Evolutionary conservation across 257 asterid species (phyloP).

Genomic region (Capsicum chinense): DNA sequence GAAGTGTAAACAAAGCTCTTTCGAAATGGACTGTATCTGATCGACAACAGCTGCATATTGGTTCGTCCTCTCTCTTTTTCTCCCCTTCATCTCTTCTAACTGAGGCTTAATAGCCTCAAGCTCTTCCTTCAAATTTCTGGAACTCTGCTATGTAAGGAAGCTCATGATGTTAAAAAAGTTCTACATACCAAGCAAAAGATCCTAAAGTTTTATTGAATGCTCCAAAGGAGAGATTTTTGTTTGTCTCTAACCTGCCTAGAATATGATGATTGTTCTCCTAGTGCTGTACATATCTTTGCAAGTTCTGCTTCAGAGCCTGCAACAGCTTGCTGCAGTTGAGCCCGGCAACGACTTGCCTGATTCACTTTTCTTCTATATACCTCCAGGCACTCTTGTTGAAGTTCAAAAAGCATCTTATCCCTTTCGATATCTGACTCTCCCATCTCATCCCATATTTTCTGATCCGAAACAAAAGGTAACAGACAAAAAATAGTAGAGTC

Average conservation of each 20-base stretch:
- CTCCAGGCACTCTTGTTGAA: constrained; percentile 83
- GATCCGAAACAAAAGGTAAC: constrained; percentile 37
- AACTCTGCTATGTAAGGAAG: constrained; percentile 45
- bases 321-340: constrained; percentile 75
- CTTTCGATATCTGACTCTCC: constrained; percentile 79
- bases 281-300: constrained; percentile 60
- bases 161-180: not conserved
- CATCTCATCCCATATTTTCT: constrained; percentile 93
- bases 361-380: constrained; percentile 86
- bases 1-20: constrained; percentile 59
- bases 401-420: constrained; percentile 79
- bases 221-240: not conserved
- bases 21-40: constrained; percentile 59
- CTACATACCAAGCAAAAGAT: not conserved
- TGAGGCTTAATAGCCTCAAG: constrained; percentile 64
- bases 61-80: constrained; percentile 63
- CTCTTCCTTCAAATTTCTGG: constrained; percentile 67
- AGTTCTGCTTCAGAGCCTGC: constrained; percentile 82
- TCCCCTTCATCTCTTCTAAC: constrained; percentile 68
- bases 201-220: not conserved
- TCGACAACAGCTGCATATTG: constrained; percentile 63
- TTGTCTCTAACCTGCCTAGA: constrained; percentile 52
- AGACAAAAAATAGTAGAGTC: not conserved
- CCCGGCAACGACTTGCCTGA: constrained; percentile 66
- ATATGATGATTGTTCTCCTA: constrained; percentile 66